phyloP scores from a whole-genome alignment of 163 green algal species.

The Chlamydomonas reinhardtii region DNA sequence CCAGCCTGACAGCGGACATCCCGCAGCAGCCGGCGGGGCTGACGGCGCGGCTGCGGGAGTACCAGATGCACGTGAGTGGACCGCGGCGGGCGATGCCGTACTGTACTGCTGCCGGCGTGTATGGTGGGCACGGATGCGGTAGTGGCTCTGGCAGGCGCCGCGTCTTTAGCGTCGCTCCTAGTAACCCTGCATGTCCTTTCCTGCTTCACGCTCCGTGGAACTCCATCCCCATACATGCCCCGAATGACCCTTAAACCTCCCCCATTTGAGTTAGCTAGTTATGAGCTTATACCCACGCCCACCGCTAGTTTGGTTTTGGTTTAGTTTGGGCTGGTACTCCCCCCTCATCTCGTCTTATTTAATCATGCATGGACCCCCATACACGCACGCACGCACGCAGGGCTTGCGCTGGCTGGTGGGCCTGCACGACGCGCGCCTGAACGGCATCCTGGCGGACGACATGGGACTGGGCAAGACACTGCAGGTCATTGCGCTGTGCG shows the following conservation, averaged over 20 bases:
- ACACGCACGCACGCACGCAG: slow-evolving; percentile 48
- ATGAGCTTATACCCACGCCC: too few relatives aligned
- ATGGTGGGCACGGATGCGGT: too few relatives aligned
- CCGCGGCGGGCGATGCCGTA: neutral
- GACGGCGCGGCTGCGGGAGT: slow-evolving; percentile 81
- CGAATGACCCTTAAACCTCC: too few relatives aligned
- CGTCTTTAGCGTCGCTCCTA: too few relatives aligned
- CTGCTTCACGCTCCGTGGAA: too few relatives aligned
- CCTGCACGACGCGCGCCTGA: slow-evolving; percentile 86
- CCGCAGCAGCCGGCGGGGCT: slow-evolving; percentile 82
- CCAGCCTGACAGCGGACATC: slow-evolving; percentile 68
- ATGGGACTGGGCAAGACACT: slow-evolving; percentile 90
- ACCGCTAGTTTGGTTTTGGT: too few relatives aligned
- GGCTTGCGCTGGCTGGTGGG: slow-evolving; percentile 93
- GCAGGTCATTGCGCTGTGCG: slow-evolving; percentile 89
- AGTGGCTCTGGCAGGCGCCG: too few relatives aligned
- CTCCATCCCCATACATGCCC: too few relatives aligned
- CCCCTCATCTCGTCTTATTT: neutral
- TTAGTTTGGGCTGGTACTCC: too few relatives aligned
- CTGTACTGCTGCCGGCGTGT: too few relatives aligned
- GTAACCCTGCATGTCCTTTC: too few relatives aligned
- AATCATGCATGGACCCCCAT: neutral
- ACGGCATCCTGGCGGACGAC: slow-evolving; percentile 90
- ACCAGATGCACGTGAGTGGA: slow-evolving; percentile 82
- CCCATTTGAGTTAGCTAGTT: too few relatives aligned